Conservation (phyloP, 2,329 filamentous ascomycete genomes). For the Exserohilum turcica region DNA sequence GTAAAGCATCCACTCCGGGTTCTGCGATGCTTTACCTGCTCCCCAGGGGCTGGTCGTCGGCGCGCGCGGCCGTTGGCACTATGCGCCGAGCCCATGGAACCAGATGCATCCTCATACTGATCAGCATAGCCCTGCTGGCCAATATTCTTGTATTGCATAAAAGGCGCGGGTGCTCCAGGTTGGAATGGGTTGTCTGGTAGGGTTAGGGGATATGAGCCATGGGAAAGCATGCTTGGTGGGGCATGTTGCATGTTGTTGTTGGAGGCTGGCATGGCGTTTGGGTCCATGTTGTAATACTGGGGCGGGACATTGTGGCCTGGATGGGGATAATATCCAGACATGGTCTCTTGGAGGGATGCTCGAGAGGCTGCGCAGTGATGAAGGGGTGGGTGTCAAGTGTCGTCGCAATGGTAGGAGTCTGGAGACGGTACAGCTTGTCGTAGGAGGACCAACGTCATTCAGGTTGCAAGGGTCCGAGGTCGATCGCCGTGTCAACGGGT, state of each 20-base stretch:
- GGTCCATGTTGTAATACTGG: slow-evolving; percentile 45
- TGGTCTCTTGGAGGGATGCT: slow-evolving; percentile 25
- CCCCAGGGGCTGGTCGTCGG: slow-evolving; percentile 49
- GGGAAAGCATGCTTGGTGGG: slow-evolving; percentile 37
- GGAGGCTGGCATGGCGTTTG: slow-evolving; percentile 30
- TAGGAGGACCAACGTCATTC: slow-evolving; percentile 48
- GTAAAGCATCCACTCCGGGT: slow-evolving; percentile 95
- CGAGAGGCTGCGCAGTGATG: slow-evolving; percentile 24
- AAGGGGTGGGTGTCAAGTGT: slow-evolving; percentile 22
- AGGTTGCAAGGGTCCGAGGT: slow-evolving; percentile 41
- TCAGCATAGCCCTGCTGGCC: slow-evolving; percentile 42
- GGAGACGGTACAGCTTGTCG: slow-evolving; percentile 33
- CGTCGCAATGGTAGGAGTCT: slow-evolving; percentile 22
- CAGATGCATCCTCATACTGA: slow-evolving; percentile 43
- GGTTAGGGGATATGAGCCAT: slow-evolving; percentile 34
- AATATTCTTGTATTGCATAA: slow-evolving; percentile 42
- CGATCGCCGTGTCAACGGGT: slow-evolving; percentile 38
- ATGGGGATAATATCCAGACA: slow-evolving; percentile 47
- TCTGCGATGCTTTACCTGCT: slow-evolving; percentile 88
- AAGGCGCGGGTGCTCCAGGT: slow-evolving; percentile 35
- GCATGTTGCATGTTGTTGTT: slow-evolving; percentile 27
- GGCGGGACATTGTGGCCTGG: slow-evolving; percentile 41
- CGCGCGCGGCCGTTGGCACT: slow-evolving; percentile 36
- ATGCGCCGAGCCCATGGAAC: slow-evolving; percentile 33
- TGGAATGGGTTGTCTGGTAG: slow-evolving; percentile 42